Conservation (phyloP, 345 rosid genomes). For the Euphorbia peplus region DNA sequence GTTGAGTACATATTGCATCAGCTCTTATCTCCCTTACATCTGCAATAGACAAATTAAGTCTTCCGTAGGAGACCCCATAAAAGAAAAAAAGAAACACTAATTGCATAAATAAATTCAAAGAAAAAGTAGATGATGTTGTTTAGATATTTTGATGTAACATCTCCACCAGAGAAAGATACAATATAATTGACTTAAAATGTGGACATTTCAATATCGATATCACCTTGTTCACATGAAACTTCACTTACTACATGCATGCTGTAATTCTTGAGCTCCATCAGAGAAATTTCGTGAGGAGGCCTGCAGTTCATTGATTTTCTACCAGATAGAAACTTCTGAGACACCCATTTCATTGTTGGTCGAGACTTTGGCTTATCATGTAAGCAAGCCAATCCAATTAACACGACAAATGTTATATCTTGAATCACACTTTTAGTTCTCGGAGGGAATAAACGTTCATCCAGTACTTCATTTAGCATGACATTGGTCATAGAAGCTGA, state of each 20-base stretch:
- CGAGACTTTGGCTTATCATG: not conserved
- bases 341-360: slow-evolving; percentile 17
- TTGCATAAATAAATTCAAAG: too few relatives aligned
- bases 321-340: not conserved
- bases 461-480: slow-evolving; percentile 13
- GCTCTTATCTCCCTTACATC: too few relatives aligned
- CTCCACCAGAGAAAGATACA: not conserved
- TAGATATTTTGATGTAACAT: too few relatives aligned
- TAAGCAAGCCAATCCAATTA: slow-evolving; percentile 2
- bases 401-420: not conserved
- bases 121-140: too few relatives aligned
- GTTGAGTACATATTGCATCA: too few relatives aligned
- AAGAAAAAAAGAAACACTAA: too few relatives aligned
- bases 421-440: not conserved
- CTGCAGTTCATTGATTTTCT: too few relatives aligned
- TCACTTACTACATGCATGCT: not conserved
- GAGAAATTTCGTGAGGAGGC: not conserved
- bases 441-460: slow-evolving; percentile 12
- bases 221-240: not conserved
- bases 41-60: too few relatives aligned
- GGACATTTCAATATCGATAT: not conserved
- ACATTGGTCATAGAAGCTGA: slow-evolving; percentile 12
- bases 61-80: too few relatives aligned
- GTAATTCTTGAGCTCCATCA: not conserved
- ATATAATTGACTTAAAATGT: not conserved